A percentile compares a stretch with the other conserved stretches of the same genome.
Conservation (phyloP, 2,329 filamentous ascomycete species). For the Falciphora oryzae region DNA sequence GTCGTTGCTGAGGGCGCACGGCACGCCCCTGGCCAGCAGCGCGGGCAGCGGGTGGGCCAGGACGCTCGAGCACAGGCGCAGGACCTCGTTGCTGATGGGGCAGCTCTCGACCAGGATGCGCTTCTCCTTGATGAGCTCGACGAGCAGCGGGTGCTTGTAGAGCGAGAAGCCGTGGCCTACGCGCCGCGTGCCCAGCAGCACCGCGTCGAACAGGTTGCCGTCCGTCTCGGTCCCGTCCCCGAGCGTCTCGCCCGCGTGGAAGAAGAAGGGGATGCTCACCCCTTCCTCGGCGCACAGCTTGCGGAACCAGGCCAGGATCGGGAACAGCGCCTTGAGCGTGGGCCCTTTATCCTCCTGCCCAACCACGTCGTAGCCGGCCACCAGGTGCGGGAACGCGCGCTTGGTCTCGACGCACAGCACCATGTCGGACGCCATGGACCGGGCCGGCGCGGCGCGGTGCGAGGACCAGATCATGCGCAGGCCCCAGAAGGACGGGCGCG, state of each 20-base stretch:
- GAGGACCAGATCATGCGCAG: constrained; percentile 80
- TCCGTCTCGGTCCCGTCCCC: constrained; percentile 70
- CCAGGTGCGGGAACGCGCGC: constrained; percentile 67
- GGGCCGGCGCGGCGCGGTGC: constrained; percentile 58
- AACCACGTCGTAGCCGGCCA: constrained; percentile 85
- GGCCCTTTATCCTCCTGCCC: constrained; percentile 80
- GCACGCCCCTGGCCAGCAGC: constrained; percentile 75
- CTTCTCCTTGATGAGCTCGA: constrained; percentile 84
- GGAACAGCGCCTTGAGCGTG: constrained; percentile 68
- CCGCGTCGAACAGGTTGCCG: constrained; percentile 79
- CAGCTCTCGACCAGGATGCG: constrained; percentile 85
- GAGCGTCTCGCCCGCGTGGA: constrained; percentile 87
- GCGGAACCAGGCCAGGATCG: constrained; percentile 89
- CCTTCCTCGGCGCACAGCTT: constrained; percentile 73
- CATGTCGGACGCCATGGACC: constrained; percentile 72
- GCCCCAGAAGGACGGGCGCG: constrained; percentile 77
- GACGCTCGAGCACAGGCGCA: constrained; percentile 20
- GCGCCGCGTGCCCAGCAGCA: constrained; percentile 78
- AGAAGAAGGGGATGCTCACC: constrained; percentile 87
- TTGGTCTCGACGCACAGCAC: constrained; percentile 82
- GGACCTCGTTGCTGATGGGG: constrained; percentile 78
- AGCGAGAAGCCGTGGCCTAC: constrained; percentile 88
- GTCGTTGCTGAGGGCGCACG: constrained; percentile 82
- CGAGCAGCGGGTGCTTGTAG: constrained; percentile 84
- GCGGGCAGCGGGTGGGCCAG: constrained; percentile 62